Conservation (phyloP, 78 protist genomes). For the Dictyostelium brefeldianum region DNA sequence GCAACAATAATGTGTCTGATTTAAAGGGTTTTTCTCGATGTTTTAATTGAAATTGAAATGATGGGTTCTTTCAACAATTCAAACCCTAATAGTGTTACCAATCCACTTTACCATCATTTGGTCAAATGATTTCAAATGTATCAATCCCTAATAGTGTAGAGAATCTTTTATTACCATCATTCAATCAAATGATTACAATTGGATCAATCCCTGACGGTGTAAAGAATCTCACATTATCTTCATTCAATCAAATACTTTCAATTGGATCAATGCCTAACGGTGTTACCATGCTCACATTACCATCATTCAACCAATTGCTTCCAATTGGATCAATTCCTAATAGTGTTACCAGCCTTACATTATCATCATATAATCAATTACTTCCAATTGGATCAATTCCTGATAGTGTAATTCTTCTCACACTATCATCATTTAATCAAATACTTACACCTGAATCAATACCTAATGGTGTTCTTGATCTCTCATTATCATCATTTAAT, state of each 20-base stretch:
- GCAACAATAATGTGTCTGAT: too few species aligned
- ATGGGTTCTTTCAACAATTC: too few species aligned
- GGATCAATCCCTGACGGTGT: not conserved
- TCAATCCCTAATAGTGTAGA: not conserved
- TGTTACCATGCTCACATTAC: not conserved
- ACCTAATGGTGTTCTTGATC: not conserved
- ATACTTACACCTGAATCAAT: not conserved
- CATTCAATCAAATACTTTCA: not conserved
- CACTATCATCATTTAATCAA: not conserved
- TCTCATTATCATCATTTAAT: not conserved
- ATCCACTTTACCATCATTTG: too few species aligned
- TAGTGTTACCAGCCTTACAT: not conserved
- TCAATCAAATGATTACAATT: not conserved
- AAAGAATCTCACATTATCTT: not conserved
- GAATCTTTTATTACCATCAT: not conserved
- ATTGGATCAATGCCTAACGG: not conserved
- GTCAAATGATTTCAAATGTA: too few species aligned
- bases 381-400: not conserved
- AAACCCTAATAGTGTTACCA: too few species aligned
- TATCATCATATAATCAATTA: not conserved
- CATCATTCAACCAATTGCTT: not conserved
- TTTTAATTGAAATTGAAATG: too few species aligned
- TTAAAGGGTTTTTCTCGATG: too few species aligned
- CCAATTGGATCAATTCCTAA: not conserved
- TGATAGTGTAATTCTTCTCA: not conserved